Evolutionary conservation across 257 asterid species (phyloP), one percentile per base, ranked within the genome.

Genomic region (Nicotiana tabacum): DNA sequence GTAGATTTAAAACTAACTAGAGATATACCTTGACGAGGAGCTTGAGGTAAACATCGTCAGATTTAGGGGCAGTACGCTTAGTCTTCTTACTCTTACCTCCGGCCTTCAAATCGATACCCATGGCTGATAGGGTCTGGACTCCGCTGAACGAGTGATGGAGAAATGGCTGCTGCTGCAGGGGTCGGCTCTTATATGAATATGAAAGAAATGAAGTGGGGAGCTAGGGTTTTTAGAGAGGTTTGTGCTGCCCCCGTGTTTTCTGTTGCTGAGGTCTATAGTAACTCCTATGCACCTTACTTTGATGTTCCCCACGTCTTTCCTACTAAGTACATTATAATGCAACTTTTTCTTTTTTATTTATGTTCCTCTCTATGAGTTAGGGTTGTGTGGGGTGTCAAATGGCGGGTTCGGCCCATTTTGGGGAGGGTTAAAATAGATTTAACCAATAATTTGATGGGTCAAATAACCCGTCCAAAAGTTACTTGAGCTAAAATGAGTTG

Each of bases 31-130:
- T 94, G 62, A 94, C 98, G 77, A 94, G 93, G 81, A 91, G 93
- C 87, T 92, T 91, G 83, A 91, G 91, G 86, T 88, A 92, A 18
- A 94, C 91, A 74, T 94, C 93, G 70, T 89, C 85, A 69, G 99
- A 95, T 66, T 93, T 93, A 0, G 99, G 96, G 3, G 94, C 97
- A 0, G 97, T 90, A 67, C 97, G 93, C 87, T 94, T 92, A 6
- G 98, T 92, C 91, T 93, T 92, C 97, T 95, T 95, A 87, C 88
- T 81, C 93, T 95, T 95, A 79, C 99, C 99, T 82, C 99, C 99
- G 84, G 97, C 98, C 82, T 88, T 89, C 85, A 95, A 87, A 92
- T 95, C 99, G 65, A 93, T 95, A 90, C 99, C 99, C 83, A 81
- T 81, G 62, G 78, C 61, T 66, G 72, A 2, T 64, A 0, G 17